These are phyloP conservation scores for Arabidopsis lyrata DNA, from an alignment of 441 rosid genomes.

Conservation along the genomic window DNA sequence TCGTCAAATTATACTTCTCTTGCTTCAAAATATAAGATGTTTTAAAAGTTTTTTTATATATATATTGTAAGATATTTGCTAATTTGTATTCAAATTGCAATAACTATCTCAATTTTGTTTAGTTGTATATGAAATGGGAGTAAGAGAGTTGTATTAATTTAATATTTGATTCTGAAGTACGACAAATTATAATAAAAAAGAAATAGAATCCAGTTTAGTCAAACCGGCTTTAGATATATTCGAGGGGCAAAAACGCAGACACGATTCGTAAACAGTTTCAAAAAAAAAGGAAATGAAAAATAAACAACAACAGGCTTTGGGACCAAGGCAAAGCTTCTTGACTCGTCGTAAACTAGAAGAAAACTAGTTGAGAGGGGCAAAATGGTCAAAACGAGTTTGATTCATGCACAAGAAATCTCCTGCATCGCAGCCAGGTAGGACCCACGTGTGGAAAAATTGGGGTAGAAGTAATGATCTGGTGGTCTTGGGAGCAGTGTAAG, in stretches of 20 bases:
- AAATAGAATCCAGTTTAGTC: neutral
- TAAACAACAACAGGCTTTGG: conserved; percentile 13
- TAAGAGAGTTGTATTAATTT: neutral
- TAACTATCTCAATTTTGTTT: neutral
- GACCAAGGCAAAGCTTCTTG: conserved; percentile 27
- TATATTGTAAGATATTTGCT: no score
- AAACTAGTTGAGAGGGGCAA: conserved; percentile 7
- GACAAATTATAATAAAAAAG: neutral
- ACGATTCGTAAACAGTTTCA: neutral
- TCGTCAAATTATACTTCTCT: neutral
- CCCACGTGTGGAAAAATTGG: conserved; percentile 22
- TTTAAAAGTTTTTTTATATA: no score
- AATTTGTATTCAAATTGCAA: no score
- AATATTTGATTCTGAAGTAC: neutral
- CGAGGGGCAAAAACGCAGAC: conserved; percentile 17
- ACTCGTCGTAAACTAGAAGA: conserved; percentile 31
- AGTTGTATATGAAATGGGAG: neutral
- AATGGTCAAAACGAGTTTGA: conserved; percentile 22
- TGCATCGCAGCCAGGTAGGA: conserved; percentile 42
- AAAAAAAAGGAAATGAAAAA: neutral
- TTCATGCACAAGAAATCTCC: conserved; percentile 45
- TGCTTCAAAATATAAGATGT: no score
- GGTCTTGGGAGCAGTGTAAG: conserved; percentile 29
- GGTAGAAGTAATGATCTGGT: conserved; percentile 2
- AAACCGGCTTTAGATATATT: conserved; percentile 19